Conservation (phyloP, 108 stramenopile species). For the Cylindrotheca closterium region DNA sequence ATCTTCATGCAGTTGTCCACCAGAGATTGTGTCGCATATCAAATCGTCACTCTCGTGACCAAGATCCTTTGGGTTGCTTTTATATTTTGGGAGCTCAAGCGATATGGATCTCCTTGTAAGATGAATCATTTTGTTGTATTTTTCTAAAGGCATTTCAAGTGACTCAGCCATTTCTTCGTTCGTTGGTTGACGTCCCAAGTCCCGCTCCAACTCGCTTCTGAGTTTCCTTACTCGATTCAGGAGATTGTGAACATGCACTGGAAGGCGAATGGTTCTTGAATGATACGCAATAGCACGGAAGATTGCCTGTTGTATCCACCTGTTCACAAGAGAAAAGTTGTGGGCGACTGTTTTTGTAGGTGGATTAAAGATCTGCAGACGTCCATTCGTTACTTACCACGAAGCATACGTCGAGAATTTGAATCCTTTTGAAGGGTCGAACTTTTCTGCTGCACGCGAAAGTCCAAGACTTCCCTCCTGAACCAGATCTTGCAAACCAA, state of each 20-base stretch:
- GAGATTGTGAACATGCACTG: constrained; percentile 96
- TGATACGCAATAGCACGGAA: constrained; percentile 92
- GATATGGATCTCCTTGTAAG: constrained; percentile 79
- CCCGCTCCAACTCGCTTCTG: constrained; percentile 51
- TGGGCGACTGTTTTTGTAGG: no score
- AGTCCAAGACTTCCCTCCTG: constrained; percentile 90
- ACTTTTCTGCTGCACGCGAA: constrained; percentile 86
- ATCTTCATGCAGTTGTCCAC: constrained; percentile 9
- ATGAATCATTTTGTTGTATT: constrained; percentile 83
- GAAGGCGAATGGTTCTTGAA: constrained; percentile 91
- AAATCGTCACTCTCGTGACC: constrained; percentile 77
- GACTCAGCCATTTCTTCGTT: constrained; percentile 88
- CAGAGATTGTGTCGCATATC: constrained; percentile 67
- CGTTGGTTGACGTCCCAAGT: constrained; percentile 82
- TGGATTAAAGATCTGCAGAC: background rate
- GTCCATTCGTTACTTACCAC: constrained; percentile 69
- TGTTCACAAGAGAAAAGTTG: constrained; percentile 2
- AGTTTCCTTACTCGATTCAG: constrained; percentile 81
- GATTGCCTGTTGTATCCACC: constrained; percentile 91
- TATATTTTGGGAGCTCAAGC: constrained; percentile 76
- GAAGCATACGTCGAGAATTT: constrained; percentile 91
- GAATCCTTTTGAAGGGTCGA: constrained; percentile 87
- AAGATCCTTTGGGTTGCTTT: constrained; percentile 81
- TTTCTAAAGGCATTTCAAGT: constrained; percentile 75
- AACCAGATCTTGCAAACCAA: constrained; percentile 80